phyloP scores from a whole-genome alignment of 352 stramenopile species.

The Phytophthora aleatoria region DNA sequence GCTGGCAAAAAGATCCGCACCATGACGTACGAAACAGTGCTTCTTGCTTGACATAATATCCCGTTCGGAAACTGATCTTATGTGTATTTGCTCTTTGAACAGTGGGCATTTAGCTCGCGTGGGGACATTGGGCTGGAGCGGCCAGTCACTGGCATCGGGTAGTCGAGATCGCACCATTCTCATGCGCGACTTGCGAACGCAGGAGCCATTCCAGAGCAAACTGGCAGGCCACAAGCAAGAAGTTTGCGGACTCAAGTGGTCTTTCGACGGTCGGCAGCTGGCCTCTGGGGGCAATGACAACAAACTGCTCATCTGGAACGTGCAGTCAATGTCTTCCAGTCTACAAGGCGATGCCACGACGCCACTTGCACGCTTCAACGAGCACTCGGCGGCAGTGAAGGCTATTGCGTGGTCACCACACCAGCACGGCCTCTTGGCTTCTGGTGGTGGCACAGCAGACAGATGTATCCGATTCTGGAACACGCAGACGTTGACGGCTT shows the following conservation, averaged over 20 bases:
- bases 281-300: slow-evolving; percentile 98
- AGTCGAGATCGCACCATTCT: slow-evolving; percentile 95
- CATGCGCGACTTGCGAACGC: slow-evolving; percentile 89
- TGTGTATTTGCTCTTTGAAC: slow-evolving; percentile 5
- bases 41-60: not conserved
- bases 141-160: slow-evolving; percentile 89
- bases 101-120: slow-evolving; percentile 93
- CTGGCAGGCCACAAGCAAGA: slow-evolving; percentile 80
- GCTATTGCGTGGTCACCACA: slow-evolving; percentile 98
- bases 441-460: slow-evolving; percentile 95
- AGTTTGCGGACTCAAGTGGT: slow-evolving; percentile 98
- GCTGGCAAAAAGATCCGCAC: slow-evolving; percentile 89
- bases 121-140: slow-evolving; percentile 93
- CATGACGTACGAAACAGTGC: slow-evolving; percentile 68
- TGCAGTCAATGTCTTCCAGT: slow-evolving; percentile 52
- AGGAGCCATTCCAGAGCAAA: slow-evolving; percentile 58
- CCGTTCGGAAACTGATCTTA: slow-evolving; percentile 2
- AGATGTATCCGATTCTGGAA: slow-evolving; percentile 98
- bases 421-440: slow-evolving; percentile 95
- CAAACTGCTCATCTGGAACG: slow-evolving; percentile 97
- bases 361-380: slow-evolving; percentile 91
- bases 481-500: slow-evolving; percentile 87
- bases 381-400: slow-evolving; percentile 97
- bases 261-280: slow-evolving; percentile 91
- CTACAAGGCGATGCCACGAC: slow-evolving; percentile 37